Base-by-base conservation (phyloP, 164 flowering plant genomes). In the Malania oleifera region DNA sequence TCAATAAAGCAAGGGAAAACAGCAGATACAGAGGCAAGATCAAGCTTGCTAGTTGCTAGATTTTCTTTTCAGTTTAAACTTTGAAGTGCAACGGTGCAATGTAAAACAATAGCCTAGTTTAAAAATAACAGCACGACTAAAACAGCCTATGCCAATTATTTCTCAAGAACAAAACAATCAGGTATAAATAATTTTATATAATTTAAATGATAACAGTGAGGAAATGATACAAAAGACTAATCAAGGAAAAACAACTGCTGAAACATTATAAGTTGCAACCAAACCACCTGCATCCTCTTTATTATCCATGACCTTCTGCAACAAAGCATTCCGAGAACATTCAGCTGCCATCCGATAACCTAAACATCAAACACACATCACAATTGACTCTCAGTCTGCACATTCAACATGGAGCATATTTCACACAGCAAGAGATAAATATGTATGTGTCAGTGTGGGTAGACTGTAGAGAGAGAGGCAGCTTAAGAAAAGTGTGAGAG, bases 301-400 rank as follows among this genome's bases (percentile, higher is more conserved):
- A 55, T 92, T 84, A 73, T 92, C 96, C 59, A 77, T 70, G 52
- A 82, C 96, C 65, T 69, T 89, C 66, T 72, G 59, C 75, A 84
- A 53, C 74, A 92, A 73, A 49, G 96, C 95, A 72, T 82, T 68
- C 13, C 79, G 84, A 39, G 96, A 96, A 82, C 95, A 83, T 68
- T 92, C 98, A 54, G 91, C 85, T 17, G 98, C 95, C 95, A 89
- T 87, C 54, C 98, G 77, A 56, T 70, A 92, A 52, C 98, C 98
- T 89, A 67, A 45, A 39, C 6, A 54, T 12, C n/a, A 40, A 46
- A 50, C 29, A 22, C 5, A 46, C 22, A 23, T 13, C 47, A 60
- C n/a, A 41, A 43, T 38, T 34, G 4, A 5, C 19, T 14, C 43
- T 9, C 37, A 31, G 7, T 4, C 37, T n/a, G n/a, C n/a, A n/a